These are phyloP conservation scores for Carex cristatella DNA, from an alignment of 176 grass and related monocot genomes.

Conservation along the genomic window DNA sequence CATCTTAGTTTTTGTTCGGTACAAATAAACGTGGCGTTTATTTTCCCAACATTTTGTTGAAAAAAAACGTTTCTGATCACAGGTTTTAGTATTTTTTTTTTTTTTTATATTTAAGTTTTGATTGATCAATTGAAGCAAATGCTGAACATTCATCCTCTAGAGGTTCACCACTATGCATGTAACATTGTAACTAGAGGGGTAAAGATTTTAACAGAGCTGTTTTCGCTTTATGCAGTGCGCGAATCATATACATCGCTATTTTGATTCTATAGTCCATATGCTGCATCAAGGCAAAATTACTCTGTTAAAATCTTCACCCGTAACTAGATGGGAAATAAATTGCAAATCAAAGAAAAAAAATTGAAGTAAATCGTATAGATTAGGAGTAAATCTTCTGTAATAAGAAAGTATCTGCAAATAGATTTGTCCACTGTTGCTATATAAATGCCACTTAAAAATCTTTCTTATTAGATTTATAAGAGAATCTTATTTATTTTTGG, in stretches of 20 bases:
- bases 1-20: not conserved
- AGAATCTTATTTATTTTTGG: not conserved
- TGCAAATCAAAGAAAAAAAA: no score
- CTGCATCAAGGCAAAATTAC: no score
- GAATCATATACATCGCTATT: no score
- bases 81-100: not conserved
- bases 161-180: no score
- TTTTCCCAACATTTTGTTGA: not conserved
- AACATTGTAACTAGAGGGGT: no score
- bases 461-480: not conserved
- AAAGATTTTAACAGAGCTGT: no score
- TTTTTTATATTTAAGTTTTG: not conserved
- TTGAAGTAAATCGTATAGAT: not conserved
- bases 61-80: not conserved
- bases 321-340: no score
- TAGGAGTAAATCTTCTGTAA: not conserved
- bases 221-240: no score
- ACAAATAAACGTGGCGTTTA: constrained; percentile 12
- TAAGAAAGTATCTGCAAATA: not conserved
- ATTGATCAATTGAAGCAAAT: no score
- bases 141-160: no score
- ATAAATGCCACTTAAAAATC: not conserved
- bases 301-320: no score
- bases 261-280: no score
- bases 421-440: not conserved